These are phyloP conservation scores for Chlorella variabilis DNA, from an alignment of 163 green algal species.

Conservation along the genomic window DNA sequence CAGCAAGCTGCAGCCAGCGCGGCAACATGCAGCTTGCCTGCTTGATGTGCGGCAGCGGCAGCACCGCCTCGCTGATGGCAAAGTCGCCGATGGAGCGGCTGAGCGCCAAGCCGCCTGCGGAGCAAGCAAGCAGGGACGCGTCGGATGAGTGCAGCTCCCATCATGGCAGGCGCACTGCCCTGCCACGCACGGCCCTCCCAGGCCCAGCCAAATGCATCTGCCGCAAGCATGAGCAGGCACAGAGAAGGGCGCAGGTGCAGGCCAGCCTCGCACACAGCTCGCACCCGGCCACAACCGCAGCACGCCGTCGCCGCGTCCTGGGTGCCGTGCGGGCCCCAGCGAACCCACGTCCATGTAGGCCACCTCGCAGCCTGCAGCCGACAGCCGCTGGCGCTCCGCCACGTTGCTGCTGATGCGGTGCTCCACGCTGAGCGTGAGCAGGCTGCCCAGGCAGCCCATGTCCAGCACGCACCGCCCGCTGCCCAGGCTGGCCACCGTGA, in stretches of 20 bases:
- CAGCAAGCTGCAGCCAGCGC: too few relatives aligned
- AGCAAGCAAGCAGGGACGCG: too few relatives aligned
- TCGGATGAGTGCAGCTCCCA: too few relatives aligned
- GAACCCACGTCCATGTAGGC: constrained; percentile 29
- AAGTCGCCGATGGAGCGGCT: constrained; percentile 88
- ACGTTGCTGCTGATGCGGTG: constrained; percentile 57
- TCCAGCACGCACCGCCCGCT: constrained; percentile 67
- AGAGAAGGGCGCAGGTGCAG: too few relatives aligned
- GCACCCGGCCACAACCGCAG: constrained; percentile 79
- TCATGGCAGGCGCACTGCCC: too few relatives aligned
- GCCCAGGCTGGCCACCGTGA: constrained; percentile 70
- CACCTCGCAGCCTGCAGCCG: constrained; percentile 38
- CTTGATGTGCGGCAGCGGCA: constrained; percentile 85
- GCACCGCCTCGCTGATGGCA: constrained; percentile 78
- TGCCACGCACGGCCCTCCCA: too few relatives aligned
- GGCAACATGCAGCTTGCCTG: constrained; percentile 25
- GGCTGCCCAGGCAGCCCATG: constrained; percentile 32
- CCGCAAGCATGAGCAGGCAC: too few relatives aligned
- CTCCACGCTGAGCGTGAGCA: constrained; percentile 55
- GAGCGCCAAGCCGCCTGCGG: constrained; percentile 84
- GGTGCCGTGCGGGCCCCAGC: constrained; percentile 63
- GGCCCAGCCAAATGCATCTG: background rate
- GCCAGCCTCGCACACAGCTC: too few relatives aligned
- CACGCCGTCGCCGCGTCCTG: constrained; percentile 79
- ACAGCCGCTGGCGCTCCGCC: constrained; percentile 57